phyloP scores from a whole-genome alignment of 306 rosid species.

The Quercus dentata region DNA sequence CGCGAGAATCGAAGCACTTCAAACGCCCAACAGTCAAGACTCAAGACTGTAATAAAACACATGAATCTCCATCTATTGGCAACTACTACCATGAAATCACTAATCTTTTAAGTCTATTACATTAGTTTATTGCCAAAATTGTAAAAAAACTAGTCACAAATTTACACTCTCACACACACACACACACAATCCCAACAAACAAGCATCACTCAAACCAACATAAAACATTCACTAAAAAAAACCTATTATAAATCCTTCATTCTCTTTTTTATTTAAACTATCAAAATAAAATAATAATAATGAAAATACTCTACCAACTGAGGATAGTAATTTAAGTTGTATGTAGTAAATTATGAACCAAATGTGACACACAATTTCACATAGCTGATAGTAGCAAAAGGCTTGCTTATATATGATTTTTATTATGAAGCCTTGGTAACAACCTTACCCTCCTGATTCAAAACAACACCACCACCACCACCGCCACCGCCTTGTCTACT shows the following conservation, averaged over 20 bases:
- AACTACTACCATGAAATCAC: too few species aligned
- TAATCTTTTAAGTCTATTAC: too few species aligned
- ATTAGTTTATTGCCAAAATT: too few species aligned
- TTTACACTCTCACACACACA: too few species aligned
- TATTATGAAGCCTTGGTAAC: conserved; percentile 21
- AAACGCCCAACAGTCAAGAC: too few species aligned
- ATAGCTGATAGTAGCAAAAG: conserved; percentile 22
- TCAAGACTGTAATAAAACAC: too few species aligned
- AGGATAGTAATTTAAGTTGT: not conserved
- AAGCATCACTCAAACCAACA: conserved; percentile 35
- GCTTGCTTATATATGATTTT: too few species aligned
- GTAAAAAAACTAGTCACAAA: too few species aligned
- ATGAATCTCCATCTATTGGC: too few species aligned
- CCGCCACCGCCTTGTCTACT: conserved; percentile 29
- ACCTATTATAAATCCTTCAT: conserved; percentile 6
- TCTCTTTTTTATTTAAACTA: conserved; percentile 12
- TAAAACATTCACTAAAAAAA: conserved; percentile 2
- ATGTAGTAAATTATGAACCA: not conserved
- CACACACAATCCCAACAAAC: conserved; percentile 16
- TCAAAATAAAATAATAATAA: not conserved
- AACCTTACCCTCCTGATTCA: conserved; percentile 47
- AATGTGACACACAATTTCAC: conserved; percentile 19
- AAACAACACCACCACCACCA: not conserved
- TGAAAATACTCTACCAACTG: not conserved
- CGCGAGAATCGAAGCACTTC: too few species aligned